Percentiles rank a stretch among this genome's conserved stretches.
Conservation (phyloP, 257 asterid genomes). For the Scutellaria barbata region DNA sequence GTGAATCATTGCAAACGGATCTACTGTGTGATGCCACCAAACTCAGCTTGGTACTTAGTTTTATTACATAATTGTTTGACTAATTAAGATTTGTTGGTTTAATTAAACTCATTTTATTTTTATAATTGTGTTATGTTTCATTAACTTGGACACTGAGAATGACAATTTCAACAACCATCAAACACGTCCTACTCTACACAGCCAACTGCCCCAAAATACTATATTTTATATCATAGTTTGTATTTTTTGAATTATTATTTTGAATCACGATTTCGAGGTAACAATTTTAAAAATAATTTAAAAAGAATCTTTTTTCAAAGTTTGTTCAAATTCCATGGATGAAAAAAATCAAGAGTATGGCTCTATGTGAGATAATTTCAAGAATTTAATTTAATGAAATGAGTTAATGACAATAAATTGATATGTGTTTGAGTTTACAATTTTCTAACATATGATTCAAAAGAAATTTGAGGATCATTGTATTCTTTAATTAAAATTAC, state of each 20-base stretch:
- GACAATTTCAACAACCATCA: not conserved
- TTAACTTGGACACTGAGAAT: not conserved
- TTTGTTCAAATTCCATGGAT: not conserved
- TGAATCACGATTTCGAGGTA: not conserved
- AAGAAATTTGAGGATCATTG: too few species aligned
- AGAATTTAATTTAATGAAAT: too few species aligned
- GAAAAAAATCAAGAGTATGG: not conserved
- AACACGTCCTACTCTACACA: not conserved
- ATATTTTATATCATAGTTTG: not conserved
- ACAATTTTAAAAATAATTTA: not conserved
- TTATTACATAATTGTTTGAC: not conserved
- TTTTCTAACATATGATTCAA: too few species aligned
- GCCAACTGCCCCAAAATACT: not conserved
- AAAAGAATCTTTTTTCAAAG: not conserved
- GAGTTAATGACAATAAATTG: too few species aligned
- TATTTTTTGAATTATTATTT: not conserved
- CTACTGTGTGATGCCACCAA: not conserved
- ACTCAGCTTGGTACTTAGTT: not conserved
- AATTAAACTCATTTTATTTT: not conserved
- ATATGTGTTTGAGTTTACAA: too few species aligned
- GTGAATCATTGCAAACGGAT: not conserved
- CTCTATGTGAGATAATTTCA: not conserved
- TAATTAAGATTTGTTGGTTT: not conserved
- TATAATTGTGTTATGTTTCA: conserved; percentile 12
- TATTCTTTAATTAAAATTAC: too few species aligned